Conservation (phyloP, 257 asterid genomes). For the Ligustrum vulgare region DNA sequence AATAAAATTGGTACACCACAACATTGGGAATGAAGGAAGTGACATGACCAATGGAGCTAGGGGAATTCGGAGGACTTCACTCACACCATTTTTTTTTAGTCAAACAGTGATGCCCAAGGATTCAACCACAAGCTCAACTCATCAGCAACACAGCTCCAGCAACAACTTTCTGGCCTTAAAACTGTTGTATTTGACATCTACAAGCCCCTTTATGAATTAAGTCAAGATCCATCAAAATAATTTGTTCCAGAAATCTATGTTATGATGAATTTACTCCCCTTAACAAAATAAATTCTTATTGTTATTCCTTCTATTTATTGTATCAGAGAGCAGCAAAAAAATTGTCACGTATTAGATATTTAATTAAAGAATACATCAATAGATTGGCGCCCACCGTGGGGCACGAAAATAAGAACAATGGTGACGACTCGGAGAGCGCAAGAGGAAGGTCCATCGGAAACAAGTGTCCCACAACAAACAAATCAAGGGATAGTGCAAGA, state of each 20-base stretch:
- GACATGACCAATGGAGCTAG: constrained; percentile 56
- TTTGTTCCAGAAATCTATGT: neutral
- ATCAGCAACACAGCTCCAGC: constrained; percentile 64
- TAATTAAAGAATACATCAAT: no score
- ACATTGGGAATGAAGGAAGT: no score
- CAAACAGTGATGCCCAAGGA: constrained; percentile 64
- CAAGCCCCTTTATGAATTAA: constrained; percentile 69
- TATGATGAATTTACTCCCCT: neutral
- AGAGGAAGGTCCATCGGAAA: no score
- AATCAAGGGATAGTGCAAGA: no score
- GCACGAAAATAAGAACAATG: no score
- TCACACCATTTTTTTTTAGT: constrained; percentile 60
- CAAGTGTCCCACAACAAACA: no score
- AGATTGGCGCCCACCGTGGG: no score
- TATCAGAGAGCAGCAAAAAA: no score
- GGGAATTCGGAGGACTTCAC: constrained; percentile 80
- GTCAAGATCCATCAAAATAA: constrained; percentile 49
- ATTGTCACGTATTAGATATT: no score
- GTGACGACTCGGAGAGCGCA: no score
- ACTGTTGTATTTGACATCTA: constrained; percentile 71
- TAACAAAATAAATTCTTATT: neutral
- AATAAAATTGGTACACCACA: no score
- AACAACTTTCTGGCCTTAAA: constrained; percentile 62
- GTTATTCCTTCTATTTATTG: no score
- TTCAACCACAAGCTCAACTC: constrained; percentile 73